Conservation (phyloP, 2,329 filamentous ascomycete genomes). For the Alternaria longipes region DNA sequence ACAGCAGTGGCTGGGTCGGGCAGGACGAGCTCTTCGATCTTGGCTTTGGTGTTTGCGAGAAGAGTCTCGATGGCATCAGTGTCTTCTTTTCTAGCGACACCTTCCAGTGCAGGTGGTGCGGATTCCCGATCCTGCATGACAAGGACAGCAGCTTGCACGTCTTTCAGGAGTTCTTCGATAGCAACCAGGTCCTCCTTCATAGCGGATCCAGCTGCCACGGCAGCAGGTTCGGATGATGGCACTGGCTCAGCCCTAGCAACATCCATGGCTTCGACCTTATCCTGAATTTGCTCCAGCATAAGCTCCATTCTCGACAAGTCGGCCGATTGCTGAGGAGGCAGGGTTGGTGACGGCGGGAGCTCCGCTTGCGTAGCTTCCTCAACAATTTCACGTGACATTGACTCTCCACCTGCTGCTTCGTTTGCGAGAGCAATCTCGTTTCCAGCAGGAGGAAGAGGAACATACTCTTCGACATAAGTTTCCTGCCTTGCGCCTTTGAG, state of each 20-base stretch:
- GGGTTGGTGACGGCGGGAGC: conserved; percentile 53
- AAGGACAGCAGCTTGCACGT: conserved; percentile 68
- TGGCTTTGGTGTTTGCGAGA: conserved; percentile 86
- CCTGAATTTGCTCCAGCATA: conserved; percentile 80
- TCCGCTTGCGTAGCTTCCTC: conserved; percentile 52
- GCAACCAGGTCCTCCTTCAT: conserved; percentile 62
- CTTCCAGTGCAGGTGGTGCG: conserved; percentile 51
- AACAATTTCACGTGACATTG: conserved; percentile 52
- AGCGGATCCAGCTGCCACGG: conserved; percentile 51
- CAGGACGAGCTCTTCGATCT: conserved; percentile 78
- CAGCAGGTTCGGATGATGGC: conserved; percentile 42
- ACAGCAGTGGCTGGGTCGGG: conserved; percentile 74
- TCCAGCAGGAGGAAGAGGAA: conserved; percentile 51
- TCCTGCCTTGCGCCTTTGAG: conserved; percentile 65
- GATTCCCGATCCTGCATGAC: conserved; percentile 42
- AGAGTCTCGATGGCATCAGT: conserved; percentile 91
- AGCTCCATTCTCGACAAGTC: conserved; percentile 88
- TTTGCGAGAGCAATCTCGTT: conserved; percentile 62
- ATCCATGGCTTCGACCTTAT: conserved; percentile 84
- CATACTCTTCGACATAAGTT: conserved; percentile 52
- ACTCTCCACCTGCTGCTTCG: conserved; percentile 52
- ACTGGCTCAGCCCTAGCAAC: conserved; percentile 59
- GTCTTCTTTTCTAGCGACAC: conserved; percentile 78
- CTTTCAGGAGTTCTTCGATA: conserved; percentile 58
- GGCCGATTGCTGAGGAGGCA: conserved; percentile 1